These are phyloP conservation scores for Porcisia deanei DNA, from an alignment of 208 protist species.

Conservation along the genomic window DNA sequence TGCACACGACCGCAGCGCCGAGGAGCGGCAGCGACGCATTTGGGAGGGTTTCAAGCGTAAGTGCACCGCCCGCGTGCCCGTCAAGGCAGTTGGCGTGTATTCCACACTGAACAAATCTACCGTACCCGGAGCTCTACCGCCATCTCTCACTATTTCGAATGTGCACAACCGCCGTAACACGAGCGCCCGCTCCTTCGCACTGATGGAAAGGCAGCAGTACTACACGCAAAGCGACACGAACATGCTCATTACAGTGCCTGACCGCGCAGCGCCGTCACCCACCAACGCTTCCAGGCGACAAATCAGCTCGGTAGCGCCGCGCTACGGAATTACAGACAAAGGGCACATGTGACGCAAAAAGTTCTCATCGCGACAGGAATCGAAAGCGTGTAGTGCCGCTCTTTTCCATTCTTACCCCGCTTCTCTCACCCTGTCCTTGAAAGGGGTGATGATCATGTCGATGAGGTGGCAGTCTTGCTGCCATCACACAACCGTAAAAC, in stretches of 20 bases:
- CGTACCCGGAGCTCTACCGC: constrained; percentile 46
- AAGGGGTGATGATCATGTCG: too few species aligned
- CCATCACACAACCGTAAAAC: too few species aligned
- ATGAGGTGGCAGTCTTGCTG: too few species aligned
- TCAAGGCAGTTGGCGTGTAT: not conserved
- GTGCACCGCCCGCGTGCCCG: not conserved
- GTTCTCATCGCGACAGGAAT: not conserved
- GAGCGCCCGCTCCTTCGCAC: constrained; percentile 37
- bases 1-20: constrained; percentile 14
- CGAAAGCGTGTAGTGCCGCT: not conserved
- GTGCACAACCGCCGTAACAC: constrained; percentile 67
- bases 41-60: not conserved
- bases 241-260: constrained; percentile 39
- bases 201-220: constrained; percentile 87
- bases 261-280: not conserved
- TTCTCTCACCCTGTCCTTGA: too few species aligned
- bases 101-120: constrained; percentile 38
- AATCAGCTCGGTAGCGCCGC: not conserved
- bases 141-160: constrained; percentile 43
- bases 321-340: not conserved
- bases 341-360: not conserved
- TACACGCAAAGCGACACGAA: constrained; percentile 89
- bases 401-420: not conserved
- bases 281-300: not conserved
- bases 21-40: not conserved